These are phyloP conservation scores for Cytospora paraplurivora DNA, from an alignment of 2,329 filamentous ascomycete species.

Conservation along the genomic window DNA sequence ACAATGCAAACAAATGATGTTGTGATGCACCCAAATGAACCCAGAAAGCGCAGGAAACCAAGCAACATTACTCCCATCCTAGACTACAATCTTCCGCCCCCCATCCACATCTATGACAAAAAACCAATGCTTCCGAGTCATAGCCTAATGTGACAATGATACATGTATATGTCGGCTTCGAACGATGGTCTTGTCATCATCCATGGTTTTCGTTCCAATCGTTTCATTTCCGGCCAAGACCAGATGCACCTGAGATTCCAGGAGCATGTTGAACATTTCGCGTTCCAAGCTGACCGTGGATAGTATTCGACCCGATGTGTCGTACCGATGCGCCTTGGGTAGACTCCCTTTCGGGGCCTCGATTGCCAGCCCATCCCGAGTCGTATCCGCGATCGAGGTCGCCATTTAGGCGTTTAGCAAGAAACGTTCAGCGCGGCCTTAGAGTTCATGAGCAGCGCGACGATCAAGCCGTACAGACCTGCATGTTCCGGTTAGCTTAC, in stretches of 20 bases:
- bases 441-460: slow-evolving; percentile 99
- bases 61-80: slow-evolving; percentile 38
- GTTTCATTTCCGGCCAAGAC: slow-evolving; percentile 22
- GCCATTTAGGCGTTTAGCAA: slow-evolving; percentile 53
- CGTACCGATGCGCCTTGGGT: slow-evolving; percentile 31
- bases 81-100: slow-evolving; percentile 47
- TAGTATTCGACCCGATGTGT: slow-evolving; percentile 34
- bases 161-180: slow-evolving; percentile 46
- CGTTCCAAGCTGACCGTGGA: slow-evolving; percentile 26
- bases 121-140: slow-evolving; percentile 41
- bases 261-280: slow-evolving; percentile 4
- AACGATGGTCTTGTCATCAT: slow-evolving; percentile 22
- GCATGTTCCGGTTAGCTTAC: slow-evolving; percentile 26
- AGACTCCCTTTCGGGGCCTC: slow-evolving; percentile 6
- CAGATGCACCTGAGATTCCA: slow-evolving; percentile 13
- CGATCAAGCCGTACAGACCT: slow-evolving; percentile 99
- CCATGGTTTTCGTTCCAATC: slow-evolving; percentile 31
- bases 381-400: slow-evolving; percentile 19
- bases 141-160: slow-evolving; percentile 53
- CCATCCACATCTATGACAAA: slow-evolving; percentile 51
- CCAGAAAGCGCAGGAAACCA: slow-evolving; percentile 29
- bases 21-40: slow-evolving; percentile 29
- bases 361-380: slow-evolving; percentile 28
- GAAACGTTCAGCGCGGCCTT: slow-evolving; percentile 69
- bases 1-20: slow-evolving; percentile 24